phyloP scores from a whole-genome alignment of 257 asterid species.

The Haberlea rhodopensis region DNA sequence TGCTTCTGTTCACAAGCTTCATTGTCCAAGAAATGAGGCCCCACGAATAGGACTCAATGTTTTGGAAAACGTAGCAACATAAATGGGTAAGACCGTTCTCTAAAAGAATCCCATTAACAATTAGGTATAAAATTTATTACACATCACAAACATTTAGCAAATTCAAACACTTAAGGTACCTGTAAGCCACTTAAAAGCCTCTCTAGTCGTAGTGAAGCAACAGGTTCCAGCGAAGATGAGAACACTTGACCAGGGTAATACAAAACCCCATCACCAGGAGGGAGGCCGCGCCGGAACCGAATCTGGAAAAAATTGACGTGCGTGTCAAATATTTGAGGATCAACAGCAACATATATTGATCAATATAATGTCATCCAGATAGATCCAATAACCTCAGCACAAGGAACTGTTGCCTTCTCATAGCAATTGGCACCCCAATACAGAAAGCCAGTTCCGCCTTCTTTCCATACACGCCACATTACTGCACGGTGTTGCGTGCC shows the following conservation, averaged over 20 bases:
- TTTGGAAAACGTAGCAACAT: not conserved
- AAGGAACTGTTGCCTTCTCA: slow-evolving; percentile 83
- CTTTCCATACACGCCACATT: slow-evolving; percentile 99
- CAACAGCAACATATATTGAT: slow-evolving; percentile 17
- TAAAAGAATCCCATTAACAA: not conserved
- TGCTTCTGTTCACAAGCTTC: not conserved
- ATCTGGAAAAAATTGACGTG: slow-evolving; percentile 46
- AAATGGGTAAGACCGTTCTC: slow-evolving; percentile 1
- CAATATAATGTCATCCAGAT: slow-evolving; percentile 18
- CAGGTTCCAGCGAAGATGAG: slow-evolving; percentile 84
- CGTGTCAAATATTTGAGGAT: slow-evolving; percentile 16
- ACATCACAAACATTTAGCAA: not conserved
- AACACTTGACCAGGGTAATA: slow-evolving; percentile 96
- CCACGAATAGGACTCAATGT: no score
- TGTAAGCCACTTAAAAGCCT: slow-evolving; percentile 93
- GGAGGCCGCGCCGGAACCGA: slow-evolving; percentile 93
- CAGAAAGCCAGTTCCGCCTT: slow-evolving; percentile 93
- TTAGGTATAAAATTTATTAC: not conserved
- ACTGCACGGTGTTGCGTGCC: slow-evolving; percentile 99
- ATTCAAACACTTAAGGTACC: slow-evolving; percentile 40
- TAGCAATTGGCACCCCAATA: slow-evolving; percentile 99
- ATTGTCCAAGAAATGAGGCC: no score
- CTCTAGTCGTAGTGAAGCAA: slow-evolving; percentile 90
- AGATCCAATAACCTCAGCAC: slow-evolving; percentile 74
- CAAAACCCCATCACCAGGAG: slow-evolving; percentile 97